Evolutionary conservation across 106 monocot genomes (phyloP).

Genomic region (Dendrobium nobile): DNA sequence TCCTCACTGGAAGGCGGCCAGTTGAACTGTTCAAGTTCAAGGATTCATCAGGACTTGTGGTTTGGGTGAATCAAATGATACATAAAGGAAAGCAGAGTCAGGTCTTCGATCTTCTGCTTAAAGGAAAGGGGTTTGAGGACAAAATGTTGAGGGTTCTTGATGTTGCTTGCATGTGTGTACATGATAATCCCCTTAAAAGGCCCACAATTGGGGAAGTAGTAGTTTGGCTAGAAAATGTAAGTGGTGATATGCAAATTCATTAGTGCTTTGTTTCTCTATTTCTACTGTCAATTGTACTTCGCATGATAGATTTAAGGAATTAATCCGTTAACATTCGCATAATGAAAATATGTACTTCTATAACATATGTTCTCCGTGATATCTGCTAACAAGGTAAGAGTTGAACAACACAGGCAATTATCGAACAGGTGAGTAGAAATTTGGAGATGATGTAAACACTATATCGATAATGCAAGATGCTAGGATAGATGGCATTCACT

Average conservation of each 20-base stretch:
- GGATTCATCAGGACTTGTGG: conserved; percentile 68
- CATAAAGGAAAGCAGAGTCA: conserved; percentile 32
- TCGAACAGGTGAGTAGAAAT: too few species aligned
- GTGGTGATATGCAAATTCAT: background rate
- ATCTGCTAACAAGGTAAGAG: too few species aligned
- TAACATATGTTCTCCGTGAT: too few species aligned
- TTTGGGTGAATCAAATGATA: conserved; percentile 75
- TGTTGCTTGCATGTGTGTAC: conserved; percentile 62
- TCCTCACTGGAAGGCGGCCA: conserved; percentile 69
- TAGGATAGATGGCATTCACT: too few species aligned
- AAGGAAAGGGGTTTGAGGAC: conserved; percentile 26
- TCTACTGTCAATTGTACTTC: background rate
- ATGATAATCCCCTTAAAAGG: conserved; percentile 77
- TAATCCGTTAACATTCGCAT: too few species aligned
- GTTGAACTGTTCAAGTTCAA: conserved; percentile 69
- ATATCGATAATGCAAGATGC: too few species aligned
- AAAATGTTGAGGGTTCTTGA: conserved; percentile 65
- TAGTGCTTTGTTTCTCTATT: background rate
- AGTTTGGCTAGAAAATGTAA: background rate
- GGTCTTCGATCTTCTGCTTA: conserved; percentile 60
- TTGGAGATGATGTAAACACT: too few species aligned
- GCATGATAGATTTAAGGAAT: too few species aligned
- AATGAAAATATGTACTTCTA: too few species aligned
- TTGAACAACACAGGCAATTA: too few species aligned
- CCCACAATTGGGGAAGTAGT: conserved; percentile 88